Conservation (phyloP, 495 filamentous ascomycete genomes). For the Xylaria venustula region DNA sequence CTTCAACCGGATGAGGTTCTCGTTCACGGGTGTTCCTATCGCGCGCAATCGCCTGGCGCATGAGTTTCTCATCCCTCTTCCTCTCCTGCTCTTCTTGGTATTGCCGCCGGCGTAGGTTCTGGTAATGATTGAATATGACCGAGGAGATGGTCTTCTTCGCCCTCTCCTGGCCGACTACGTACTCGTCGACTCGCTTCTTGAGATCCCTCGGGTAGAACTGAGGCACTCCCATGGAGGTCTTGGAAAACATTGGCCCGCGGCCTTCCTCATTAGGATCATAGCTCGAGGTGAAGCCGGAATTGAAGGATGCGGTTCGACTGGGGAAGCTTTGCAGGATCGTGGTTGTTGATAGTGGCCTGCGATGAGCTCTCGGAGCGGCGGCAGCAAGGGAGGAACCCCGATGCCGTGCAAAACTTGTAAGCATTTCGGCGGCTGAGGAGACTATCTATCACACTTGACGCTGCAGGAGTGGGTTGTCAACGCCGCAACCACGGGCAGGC, state of each 20-base stretch:
- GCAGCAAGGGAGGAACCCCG: slow-evolving; percentile 18
- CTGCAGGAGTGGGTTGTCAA: background rate
- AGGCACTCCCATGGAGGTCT: slow-evolving; percentile 58
- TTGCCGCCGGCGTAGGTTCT: slow-evolving; percentile 75
- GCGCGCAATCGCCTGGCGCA: slow-evolving; percentile 43
- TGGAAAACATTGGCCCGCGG: slow-evolving; percentile 49
- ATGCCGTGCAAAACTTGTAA: slow-evolving; percentile 35
- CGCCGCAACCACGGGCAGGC: background rate
- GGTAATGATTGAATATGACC: slow-evolving; percentile 97
- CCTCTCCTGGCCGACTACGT: slow-evolving; percentile 92
- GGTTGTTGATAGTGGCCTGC: slow-evolving; percentile 34
- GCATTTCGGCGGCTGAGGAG: slow-evolving; percentile 21
- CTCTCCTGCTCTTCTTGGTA: slow-evolving; percentile 77
- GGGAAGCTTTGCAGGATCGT: slow-evolving; percentile 23
- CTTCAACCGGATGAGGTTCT: slow-evolving; percentile 46
- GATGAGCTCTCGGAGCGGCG: slow-evolving; percentile 15
- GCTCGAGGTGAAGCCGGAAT: slow-evolving; percentile 61
- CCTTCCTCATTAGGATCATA: slow-evolving; percentile 67
- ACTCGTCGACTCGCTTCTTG: slow-evolving; percentile 91
- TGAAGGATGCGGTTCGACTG: slow-evolving; percentile 38
- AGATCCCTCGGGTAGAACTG: slow-evolving; percentile 76
- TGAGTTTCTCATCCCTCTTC: slow-evolving; percentile 52
- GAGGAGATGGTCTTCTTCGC: slow-evolving; percentile 94
- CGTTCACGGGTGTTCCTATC: slow-evolving; percentile 42
- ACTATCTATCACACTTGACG: background rate